Conservation (phyloP, 1,284 basidiomycete species). For the Ceratobasidium sp. region DNA sequence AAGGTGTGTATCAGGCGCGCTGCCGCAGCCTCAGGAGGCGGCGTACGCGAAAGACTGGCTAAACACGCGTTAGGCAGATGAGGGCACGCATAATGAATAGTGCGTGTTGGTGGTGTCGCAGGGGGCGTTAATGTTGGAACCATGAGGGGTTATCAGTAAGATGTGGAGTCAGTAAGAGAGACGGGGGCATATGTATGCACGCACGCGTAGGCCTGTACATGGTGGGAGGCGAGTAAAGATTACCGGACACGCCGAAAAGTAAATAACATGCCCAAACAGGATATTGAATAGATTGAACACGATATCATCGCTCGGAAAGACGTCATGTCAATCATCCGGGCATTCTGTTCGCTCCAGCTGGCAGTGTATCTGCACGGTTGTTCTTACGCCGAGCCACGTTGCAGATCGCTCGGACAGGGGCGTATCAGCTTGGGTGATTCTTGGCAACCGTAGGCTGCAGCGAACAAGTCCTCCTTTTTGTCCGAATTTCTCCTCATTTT, state of each 20-base stretch:
- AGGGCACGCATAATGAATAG: slow-evolving; percentile 37
- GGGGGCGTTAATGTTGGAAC: slow-evolving; percentile 22
- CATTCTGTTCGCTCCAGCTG: slow-evolving; percentile 14
- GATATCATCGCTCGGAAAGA: slow-evolving; percentile 6
- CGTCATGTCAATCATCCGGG: background rate
- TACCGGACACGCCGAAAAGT: background rate
- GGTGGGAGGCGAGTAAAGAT: slow-evolving; percentile 31
- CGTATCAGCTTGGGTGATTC: too few species aligned
- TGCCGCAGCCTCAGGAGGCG: slow-evolving; percentile 30
- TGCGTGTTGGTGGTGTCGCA: slow-evolving; percentile 18
- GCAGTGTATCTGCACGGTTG: background rate
- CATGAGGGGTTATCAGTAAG: background rate
- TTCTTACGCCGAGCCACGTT: background rate
- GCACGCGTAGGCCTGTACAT: slow-evolving; percentile 25
- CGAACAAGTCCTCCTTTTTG: too few species aligned
- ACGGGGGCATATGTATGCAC: slow-evolving; percentile 12
- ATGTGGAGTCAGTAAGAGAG: background rate
- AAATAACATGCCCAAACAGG: background rate
- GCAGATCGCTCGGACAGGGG: background rate
- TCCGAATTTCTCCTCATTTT: too few species aligned
- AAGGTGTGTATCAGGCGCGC: slow-evolving; percentile 67
- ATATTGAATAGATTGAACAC: slow-evolving; percentile 6
- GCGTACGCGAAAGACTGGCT: slow-evolving; percentile 30
- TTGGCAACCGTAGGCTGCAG: too few species aligned
- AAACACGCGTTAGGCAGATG: slow-evolving; percentile 36